Evolutionary conservation across 2,329 filamentous ascomycete genomes (phyloP).

Genomic region (Stromatinia cepivora): DNA sequence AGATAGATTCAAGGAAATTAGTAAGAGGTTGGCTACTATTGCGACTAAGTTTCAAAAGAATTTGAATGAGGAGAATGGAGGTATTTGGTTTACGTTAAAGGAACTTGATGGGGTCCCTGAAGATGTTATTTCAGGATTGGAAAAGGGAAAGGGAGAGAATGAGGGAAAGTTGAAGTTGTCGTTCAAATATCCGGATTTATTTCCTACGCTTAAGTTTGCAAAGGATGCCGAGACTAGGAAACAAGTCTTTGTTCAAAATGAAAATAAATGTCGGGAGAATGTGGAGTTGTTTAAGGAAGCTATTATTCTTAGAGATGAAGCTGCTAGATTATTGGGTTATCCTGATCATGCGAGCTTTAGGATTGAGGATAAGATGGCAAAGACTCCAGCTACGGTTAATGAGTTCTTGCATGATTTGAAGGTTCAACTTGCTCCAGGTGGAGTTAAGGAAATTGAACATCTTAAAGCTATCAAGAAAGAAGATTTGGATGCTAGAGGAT

Average conservation of each 20-base stretch:
- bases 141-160: conserved; percentile 71
- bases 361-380: conserved; percentile 85
- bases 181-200: conserved; percentile 83
- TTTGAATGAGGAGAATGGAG: conserved; percentile 80
- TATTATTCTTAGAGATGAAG: conserved; percentile 73
- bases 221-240: conserved; percentile 67
- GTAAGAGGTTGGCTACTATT: conserved; percentile 74
- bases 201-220: conserved; percentile 76
- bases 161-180: conserved; percentile 73
- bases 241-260: conserved; percentile 70
- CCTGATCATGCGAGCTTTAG: conserved; percentile 72
- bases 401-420: conserved; percentile 72
- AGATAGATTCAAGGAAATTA: conserved; percentile 83
- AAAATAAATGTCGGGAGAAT: conserved; percentile 73
- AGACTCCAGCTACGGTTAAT: conserved; percentile 69
- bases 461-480: conserved; percentile 74
- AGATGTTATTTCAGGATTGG: conserved; percentile 65
- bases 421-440: conserved; percentile 65
- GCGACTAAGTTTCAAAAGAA: conserved; percentile 77
- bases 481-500: conserved; percentile 60
- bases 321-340: conserved; percentile 74
- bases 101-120: conserved; percentile 74
- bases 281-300: conserved; percentile 72
- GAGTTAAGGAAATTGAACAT: conserved; percentile 66
- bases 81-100: conserved; percentile 72